These are phyloP conservation scores for Diospyros kaki DNA, from an alignment of 148 eudicot genomes.

Conservation along the genomic window DNA sequence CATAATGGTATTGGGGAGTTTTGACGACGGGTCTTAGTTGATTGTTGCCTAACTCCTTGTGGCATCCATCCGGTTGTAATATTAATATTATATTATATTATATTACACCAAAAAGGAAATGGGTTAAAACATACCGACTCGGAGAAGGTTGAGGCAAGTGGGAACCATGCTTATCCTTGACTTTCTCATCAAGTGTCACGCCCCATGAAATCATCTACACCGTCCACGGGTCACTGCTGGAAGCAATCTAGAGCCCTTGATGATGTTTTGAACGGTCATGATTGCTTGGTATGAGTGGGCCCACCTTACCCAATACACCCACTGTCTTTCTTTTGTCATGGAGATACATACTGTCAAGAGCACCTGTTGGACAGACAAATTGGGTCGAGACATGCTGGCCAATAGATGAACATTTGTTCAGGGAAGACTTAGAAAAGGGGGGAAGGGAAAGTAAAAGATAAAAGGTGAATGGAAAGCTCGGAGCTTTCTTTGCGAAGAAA, in stretches of 20 bases:
- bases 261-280: background rate
- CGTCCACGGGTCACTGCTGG: background rate
- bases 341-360: background rate
- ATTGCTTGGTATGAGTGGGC: constrained; percentile 2
- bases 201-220: background rate
- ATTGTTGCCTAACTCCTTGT: too few relatives aligned
- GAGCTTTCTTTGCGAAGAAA: background rate
- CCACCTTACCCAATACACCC: background rate
- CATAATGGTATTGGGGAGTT: too few relatives aligned
- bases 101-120: too few relatives aligned
- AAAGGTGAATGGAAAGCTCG: background rate
- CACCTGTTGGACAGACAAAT: background rate
- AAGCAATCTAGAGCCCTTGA: background rate
- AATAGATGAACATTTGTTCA: too few relatives aligned
- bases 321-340: constrained; percentile 1
- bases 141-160: background rate
- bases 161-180: constrained; percentile 6
- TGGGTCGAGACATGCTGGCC: background rate
- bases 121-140: background rate
- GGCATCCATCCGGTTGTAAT: too few relatives aligned
- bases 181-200: constrained; percentile 3
- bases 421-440: background rate
- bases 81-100: background rate
- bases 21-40: too few relatives aligned
- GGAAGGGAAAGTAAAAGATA: background rate